These are phyloP conservation scores for Xylariaceae sp. DNA, from an alignment of 2,329 filamentous ascomycete species.

Conservation along the genomic window DNA sequence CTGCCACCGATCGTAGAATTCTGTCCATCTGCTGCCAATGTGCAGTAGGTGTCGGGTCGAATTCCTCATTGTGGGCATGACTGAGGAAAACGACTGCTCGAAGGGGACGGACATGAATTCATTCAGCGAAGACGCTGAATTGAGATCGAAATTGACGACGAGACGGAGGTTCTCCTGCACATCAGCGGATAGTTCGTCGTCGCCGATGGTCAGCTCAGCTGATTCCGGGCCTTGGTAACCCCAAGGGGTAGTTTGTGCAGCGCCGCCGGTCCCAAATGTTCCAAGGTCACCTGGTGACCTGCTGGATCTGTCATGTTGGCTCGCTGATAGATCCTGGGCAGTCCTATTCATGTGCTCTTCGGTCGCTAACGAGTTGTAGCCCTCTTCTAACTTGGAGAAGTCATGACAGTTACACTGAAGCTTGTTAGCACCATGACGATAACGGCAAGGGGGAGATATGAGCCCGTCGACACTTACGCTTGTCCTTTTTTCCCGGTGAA, in stretches of 20 bases:
- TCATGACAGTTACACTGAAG: slow-evolving; percentile 30
- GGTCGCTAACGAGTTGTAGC: slow-evolving; percentile 15
- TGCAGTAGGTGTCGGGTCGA: slow-evolving; percentile 1
- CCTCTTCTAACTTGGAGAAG: slow-evolving; percentile 27
- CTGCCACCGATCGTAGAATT: slow-evolving; percentile 22
- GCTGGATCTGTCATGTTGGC: not conserved
- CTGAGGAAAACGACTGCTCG: slow-evolving; percentile 19
- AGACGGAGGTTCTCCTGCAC: slow-evolving; percentile 16
- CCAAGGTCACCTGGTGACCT: slow-evolving; percentile 14
- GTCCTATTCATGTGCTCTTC: not conserved
- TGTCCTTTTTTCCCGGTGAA: slow-evolving; percentile 26
- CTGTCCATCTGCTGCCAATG: slow-evolving; percentile 22
- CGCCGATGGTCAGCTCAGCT: slow-evolving; percentile 14
- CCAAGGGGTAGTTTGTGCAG: slow-evolving; percentile 11
- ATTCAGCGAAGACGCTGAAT: slow-evolving; percentile 18
- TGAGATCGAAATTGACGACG: slow-evolving; percentile 21
- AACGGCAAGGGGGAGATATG: not conserved
- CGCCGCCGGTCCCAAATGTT: slow-evolving; percentile 26
- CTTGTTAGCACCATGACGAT: slow-evolving; percentile 14
- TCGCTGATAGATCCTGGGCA: slow-evolving; percentile 12
- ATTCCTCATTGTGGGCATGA: slow-evolving; percentile 7
- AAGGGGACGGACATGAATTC: slow-evolving; percentile 18
- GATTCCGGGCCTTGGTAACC: slow-evolving; percentile 16
- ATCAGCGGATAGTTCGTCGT: slow-evolving; percentile 6
- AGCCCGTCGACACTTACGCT: slow-evolving; percentile 21